These are phyloP conservation scores for Leishmania gerbilli DNA, from an alignment of 208 protist species.

Conservation along the genomic window DNA sequence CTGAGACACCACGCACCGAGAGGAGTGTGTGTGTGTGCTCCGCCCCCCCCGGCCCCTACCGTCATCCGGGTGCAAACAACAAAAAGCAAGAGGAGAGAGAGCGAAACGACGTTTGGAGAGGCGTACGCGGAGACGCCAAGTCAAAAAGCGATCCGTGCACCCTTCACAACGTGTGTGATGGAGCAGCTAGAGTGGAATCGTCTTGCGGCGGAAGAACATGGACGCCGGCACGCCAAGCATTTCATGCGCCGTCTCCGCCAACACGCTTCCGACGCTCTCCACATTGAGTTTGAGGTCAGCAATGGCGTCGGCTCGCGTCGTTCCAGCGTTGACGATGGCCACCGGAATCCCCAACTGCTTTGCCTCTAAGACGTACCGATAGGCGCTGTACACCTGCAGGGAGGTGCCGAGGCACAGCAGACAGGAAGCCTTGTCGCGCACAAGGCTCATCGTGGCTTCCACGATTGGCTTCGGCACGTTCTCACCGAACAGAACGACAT, in stretches of 20 bases:
- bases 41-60: too few relatives aligned
- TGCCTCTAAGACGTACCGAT: constrained; percentile 65
- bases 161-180: not conserved
- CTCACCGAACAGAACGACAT: constrained; percentile 87
- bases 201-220: constrained; percentile 21
- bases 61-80: not conserved
- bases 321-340: constrained; percentile 66
- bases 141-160: not conserved
- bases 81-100: not conserved
- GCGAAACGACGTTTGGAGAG: not conserved
- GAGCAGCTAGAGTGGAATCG: not conserved
- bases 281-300: constrained; percentile 64
- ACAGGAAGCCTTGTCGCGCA: constrained; percentile 38
- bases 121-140: not conserved
- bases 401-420: constrained; percentile 80
- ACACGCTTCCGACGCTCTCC: constrained; percentile 36
- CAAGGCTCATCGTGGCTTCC: constrained; percentile 19
- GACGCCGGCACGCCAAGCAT: constrained; percentile 26
- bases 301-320: constrained; percentile 62
- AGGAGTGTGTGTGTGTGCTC: too few relatives aligned
- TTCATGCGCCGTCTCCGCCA: constrained; percentile 34
- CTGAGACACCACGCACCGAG: not conserved
- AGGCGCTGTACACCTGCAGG: constrained; percentile 77
- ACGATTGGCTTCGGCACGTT: constrained; percentile 55
- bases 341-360: constrained; percentile 56